phyloP scores from a whole-genome alignment of 495 filamentous ascomycete genomes.

The Xylaria longipes region DNA sequence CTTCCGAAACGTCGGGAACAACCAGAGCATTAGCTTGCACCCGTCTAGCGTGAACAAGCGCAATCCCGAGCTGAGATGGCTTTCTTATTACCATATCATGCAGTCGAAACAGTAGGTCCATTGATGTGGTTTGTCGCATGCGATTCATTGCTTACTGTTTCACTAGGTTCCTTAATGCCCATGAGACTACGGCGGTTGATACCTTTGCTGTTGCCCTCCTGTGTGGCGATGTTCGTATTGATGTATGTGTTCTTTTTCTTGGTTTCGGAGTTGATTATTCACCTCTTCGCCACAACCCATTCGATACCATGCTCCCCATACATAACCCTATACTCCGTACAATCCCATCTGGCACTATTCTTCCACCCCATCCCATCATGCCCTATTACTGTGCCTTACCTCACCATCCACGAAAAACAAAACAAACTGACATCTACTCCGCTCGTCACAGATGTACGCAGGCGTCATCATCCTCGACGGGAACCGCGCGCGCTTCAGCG shows the following conservation, averaged over 20 bases:
- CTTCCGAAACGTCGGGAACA: slow-evolving; percentile 88
- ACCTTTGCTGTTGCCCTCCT: slow-evolving; percentile 82
- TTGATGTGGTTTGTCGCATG: neutral
- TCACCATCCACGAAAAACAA: slow-evolving; percentile 5
- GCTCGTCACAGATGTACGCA: slow-evolving; percentile 68
- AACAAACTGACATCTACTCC: slow-evolving; percentile 18
- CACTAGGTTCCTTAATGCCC: slow-evolving; percentile 78
- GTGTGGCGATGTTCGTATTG: slow-evolving; percentile 85
- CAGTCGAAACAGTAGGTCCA: slow-evolving; percentile 73
- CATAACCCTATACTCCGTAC: neutral
- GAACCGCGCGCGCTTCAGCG: slow-evolving; percentile 83
- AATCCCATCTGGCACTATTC: neutral
- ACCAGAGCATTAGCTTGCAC: slow-evolving; percentile 83
- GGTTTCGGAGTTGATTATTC: neutral
- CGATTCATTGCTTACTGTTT: slow-evolving; percentile 20
- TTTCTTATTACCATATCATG: slow-evolving; percentile 97
- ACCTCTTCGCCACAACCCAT: neutral
- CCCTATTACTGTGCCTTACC: neutral
- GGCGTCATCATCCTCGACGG: slow-evolving; percentile 86
- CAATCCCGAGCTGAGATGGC: slow-evolving; percentile 69
- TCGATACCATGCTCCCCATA: neutral
- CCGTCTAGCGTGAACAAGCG: slow-evolving; percentile 86
- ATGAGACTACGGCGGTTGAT: slow-evolving; percentile 84
- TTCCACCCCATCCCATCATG: neutral
- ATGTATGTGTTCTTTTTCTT: slow-evolving; percentile 49